Evolutionary conservation across 2,329 filamentous ascomycete genomes (phyloP).

Genomic region (Trichoderma sp.): DNA sequence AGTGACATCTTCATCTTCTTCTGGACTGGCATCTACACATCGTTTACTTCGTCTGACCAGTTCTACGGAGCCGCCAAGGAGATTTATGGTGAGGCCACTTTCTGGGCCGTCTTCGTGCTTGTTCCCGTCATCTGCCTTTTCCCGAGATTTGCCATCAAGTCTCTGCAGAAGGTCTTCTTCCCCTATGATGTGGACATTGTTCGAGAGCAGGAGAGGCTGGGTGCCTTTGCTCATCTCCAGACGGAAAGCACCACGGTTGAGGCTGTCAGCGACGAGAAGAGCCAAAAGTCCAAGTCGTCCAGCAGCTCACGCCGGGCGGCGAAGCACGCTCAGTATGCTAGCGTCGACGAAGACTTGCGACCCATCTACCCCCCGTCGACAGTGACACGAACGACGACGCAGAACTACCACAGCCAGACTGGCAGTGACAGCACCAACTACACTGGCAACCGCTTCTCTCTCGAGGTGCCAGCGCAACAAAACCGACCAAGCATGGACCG

Average conservation of each 20-base stretch:
- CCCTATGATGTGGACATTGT: slow-evolving; percentile 94
- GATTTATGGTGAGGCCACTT: slow-evolving; percentile 76
- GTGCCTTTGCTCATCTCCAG: slow-evolving; percentile 72
- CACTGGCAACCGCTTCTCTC: slow-evolving; percentile 62
- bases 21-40: slow-evolving; percentile 86
- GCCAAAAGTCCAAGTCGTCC: slow-evolving; percentile 52
- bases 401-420: slow-evolving; percentile 80
- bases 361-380: slow-evolving; percentile 93
- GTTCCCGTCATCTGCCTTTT: slow-evolving; percentile 80
- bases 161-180: slow-evolving; percentile 88
- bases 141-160: slow-evolving; percentile 83
- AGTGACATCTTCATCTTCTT: slow-evolving; percentile 88
- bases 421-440: slow-evolving; percentile 94
- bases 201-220: slow-evolving; percentile 82
- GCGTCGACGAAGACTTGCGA: slow-evolving; percentile 80
- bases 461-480: slow-evolving; percentile 32
- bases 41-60: slow-evolving; percentile 45
- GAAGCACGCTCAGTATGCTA: slow-evolving; percentile 58
- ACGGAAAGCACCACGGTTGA: slow-evolving; percentile 34
- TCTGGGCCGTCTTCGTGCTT: slow-evolving; percentile 82
- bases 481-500: slow-evolving; percentile 62
- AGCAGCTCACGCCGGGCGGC: slow-evolving; percentile 55
- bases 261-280: slow-evolving; percentile 38
- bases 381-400: slow-evolving; percentile 68
- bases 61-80: slow-evolving; percentile 78